phyloP scores from a whole-genome alignment of 1,139 yeast genomes.

The Candida gigantensis region DNA sequence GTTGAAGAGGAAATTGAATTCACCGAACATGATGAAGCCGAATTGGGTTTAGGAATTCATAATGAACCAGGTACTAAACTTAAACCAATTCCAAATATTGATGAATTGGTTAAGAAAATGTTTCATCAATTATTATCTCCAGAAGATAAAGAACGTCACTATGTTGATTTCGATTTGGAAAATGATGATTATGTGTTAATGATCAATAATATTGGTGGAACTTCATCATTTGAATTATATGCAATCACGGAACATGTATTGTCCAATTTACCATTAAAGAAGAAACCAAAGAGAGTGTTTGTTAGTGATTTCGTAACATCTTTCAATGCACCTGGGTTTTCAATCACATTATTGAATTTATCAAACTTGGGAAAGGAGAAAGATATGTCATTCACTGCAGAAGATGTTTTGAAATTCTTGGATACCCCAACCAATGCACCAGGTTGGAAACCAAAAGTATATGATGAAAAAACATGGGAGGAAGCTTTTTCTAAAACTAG shows the following conservation, averaged over 20 bases:
- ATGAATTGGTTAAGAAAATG: constrained; percentile 54
- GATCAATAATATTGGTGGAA: constrained; percentile 83
- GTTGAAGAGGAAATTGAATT: constrained; percentile 42
- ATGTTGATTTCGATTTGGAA: constrained; percentile 57
- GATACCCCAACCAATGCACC: constrained; percentile 77
- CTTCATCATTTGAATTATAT: constrained; percentile 72
- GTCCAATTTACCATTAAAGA: constrained; percentile 49
- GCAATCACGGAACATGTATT: constrained; percentile 58
- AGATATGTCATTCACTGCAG: constrained; percentile 26
- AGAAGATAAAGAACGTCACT: constrained; percentile 66
- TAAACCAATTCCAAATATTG: constrained; percentile 70
- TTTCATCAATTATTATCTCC: constrained; percentile 53
- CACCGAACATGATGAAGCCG: constrained; percentile 60
- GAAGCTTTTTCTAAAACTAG: constrained; percentile 8
- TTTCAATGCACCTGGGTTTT: constrained; percentile 87
- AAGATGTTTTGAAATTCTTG: constrained; percentile 47
- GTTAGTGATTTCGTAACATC: constrained; percentile 83
- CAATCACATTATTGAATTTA: constrained; percentile 72
- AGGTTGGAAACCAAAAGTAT: constrained; percentile 67
- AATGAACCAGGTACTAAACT: constrained; percentile 86
- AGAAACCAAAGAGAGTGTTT: constrained; percentile 61
- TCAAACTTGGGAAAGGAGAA: constrained; percentile 42
- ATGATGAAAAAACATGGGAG: constrained; percentile 27
- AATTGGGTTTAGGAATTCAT: constrained; percentile 94
- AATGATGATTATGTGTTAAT: constrained; percentile 68